These are phyloP conservation scores for Boletus rex-veris DNA, from an alignment of 768 basidiomycete genomes.

Conservation along the genomic window DNA sequence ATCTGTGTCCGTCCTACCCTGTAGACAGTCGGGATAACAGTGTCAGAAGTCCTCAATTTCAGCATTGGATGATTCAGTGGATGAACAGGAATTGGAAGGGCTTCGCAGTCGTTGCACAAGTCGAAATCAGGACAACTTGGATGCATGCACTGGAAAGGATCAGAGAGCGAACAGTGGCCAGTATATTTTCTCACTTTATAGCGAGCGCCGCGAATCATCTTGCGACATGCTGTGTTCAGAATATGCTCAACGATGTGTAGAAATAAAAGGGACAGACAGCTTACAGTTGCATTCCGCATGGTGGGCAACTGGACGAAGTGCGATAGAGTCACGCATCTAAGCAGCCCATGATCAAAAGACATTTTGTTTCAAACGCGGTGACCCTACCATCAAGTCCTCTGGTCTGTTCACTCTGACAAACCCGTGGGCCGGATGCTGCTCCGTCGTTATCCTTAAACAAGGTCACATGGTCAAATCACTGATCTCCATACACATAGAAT, in stretches of 20 bases:
- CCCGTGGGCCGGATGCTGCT: conserved; percentile 74
- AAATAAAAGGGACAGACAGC: neutral
- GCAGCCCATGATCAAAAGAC: neutral
- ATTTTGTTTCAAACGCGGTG: neutral
- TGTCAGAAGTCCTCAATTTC: conserved; percentile 60
- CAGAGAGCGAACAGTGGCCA: neutral
- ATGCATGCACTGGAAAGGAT: conserved; percentile 67
- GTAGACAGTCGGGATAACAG: conserved; percentile 45
- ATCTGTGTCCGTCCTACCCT: conserved; percentile 21
- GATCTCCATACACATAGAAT: neutral
- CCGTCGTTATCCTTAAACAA: conserved; percentile 50
- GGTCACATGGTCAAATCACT: neutral
- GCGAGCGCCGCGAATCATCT: conserved; percentile 56
- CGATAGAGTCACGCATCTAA: conserved; percentile 30
- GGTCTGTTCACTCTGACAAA: conserved; percentile 61
- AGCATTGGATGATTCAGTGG: conserved; percentile 67
- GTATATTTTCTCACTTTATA: conserved; percentile 55
- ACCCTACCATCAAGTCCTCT: conserved; percentile 56
- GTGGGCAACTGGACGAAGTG: conserved; percentile 36
- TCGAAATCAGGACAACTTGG: conserved; percentile 76
- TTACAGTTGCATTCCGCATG: conserved; percentile 58
- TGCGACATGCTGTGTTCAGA: conserved; percentile 39
- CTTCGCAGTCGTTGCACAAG: conserved; percentile 75
- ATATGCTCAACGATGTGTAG: neutral
- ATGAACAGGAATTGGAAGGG: conserved; percentile 73